These are phyloP conservation scores for Podospora appendiculata DNA, from an alignment of 495 filamentous ascomycete genomes.

Conservation along the genomic window DNA sequence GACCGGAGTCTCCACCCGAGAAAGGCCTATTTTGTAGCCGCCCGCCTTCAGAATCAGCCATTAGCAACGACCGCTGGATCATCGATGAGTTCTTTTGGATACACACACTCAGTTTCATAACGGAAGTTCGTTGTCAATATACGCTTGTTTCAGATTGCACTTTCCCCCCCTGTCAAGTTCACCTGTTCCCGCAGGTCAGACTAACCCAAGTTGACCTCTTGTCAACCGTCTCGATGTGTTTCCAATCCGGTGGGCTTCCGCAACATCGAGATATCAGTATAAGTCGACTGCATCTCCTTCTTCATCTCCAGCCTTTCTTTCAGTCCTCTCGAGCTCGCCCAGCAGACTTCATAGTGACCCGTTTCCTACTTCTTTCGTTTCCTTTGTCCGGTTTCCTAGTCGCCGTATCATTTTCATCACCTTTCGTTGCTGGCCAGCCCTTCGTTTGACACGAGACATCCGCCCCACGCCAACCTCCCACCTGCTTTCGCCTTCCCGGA, in stretches of 20 bases:
- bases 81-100: slow-evolving; percentile 36
- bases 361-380: slow-evolving; percentile 15
- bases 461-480: neutral
- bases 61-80: slow-evolving; percentile 33
- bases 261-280: slow-evolving; percentile 15
- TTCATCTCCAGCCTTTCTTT: slow-evolving; percentile 14
- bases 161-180: slow-evolving; percentile 7
- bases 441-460: slow-evolving; percentile 41
- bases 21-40: slow-evolving; percentile 33
- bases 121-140: slow-evolving; percentile 26
- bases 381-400: slow-evolving; percentile 15
- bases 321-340: slow-evolving; percentile 21
- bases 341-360: slow-evolving; percentile 20
- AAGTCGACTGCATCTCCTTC: slow-evolving; percentile 23
- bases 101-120: slow-evolving; percentile 42
- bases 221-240: slow-evolving; percentile 9
- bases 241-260: slow-evolving; percentile 12
- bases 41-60: slow-evolving; percentile 43
- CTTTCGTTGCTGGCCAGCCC: slow-evolving; percentile 23
- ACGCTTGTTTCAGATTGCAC: slow-evolving; percentile 38
- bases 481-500: slow-evolving; percentile 3
- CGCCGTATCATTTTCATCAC: slow-evolving; percentile 13
- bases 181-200: slow-evolving; percentile 7
- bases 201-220: slow-evolving; percentile 4
- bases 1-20: slow-evolving; percentile 14